Conservation (phyloP, 768 basidiomycete genomes). For the Tylopilus rubrobrunneus region DNA sequence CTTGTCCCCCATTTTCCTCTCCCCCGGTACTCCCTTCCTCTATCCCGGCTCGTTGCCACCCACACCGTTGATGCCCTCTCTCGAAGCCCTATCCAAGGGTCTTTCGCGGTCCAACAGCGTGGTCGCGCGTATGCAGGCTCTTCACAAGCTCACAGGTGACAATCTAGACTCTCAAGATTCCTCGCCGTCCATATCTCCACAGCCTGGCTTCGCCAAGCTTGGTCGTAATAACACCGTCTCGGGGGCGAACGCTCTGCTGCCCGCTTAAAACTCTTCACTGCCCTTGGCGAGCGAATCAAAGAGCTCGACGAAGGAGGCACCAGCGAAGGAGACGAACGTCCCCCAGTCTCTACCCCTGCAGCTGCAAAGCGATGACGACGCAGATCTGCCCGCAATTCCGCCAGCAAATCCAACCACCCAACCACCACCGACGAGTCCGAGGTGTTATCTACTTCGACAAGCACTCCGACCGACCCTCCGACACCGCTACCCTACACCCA, state of each 20-base stretch:
- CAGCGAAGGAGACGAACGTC: constrained; percentile 55
- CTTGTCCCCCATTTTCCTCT: constrained; percentile 44
- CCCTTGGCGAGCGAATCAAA: constrained; percentile 54
- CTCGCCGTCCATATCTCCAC: constrained; percentile 35
- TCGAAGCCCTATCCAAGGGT: constrained; percentile 74
- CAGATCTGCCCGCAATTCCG: too few relatives aligned
- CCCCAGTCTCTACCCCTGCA: background rate
- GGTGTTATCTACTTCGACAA: constrained; percentile 40
- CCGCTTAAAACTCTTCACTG: constrained; percentile 49
- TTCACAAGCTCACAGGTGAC: constrained; percentile 81
- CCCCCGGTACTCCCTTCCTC: constrained; percentile 41
- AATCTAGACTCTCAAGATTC: constrained; percentile 57
- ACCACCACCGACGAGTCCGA: constrained; percentile 47
- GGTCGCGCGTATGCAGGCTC: constrained; percentile 73
- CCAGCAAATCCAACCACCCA: too few relatives aligned
- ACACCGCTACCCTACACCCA: constrained; percentile 41
- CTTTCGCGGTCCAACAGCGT: constrained; percentile 92
- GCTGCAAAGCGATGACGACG: too few relatives aligned
- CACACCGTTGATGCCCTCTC: constrained; percentile 60
- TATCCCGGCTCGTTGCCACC: constrained; percentile 46
- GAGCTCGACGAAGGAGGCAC: constrained; percentile 62
- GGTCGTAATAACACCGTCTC: constrained; percentile 78
- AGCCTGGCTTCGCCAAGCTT: constrained; percentile 24
- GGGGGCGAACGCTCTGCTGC: constrained; percentile 77
- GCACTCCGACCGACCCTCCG: constrained; percentile 55